Base-by-base conservation (phyloP, 2,329 filamentous ascomycete genomes). In the Penicillium sp. region DNA sequence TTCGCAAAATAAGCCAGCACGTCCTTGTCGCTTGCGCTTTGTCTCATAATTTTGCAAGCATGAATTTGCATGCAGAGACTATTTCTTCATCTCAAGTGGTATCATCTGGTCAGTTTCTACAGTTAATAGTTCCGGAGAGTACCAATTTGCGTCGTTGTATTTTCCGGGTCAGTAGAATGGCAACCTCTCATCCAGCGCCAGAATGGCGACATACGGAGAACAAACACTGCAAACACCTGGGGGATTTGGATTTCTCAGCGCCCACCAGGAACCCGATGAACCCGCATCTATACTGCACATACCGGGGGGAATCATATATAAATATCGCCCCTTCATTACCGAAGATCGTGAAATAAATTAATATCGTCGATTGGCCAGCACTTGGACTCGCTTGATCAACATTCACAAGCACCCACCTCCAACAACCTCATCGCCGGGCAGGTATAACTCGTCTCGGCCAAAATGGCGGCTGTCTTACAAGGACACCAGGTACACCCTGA, bases 161-260 rank as follows among this genome's bases (percentile, higher is more conserved):
- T 10, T 4, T 5, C 35, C 13, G 2, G 35, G 35, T 6, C 4
- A 1, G 35, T 14, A 0, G 14, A 16, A 7, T 38, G 19, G 11
- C 25, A 43, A 25, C 19, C 13, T 43, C 33, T 55, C 52, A 52
- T 30, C 28, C 33, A 1, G 16, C 28, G 4, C 14, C 2, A 16
- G 3, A 30, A 46, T 40, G 6, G 40, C 43, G 49, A 51, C 22
- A 54, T 30, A 5, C 54, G 25, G 33, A 26, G 58, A 62, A 46
- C 69, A 71, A 71, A 71, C 69, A 69, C 33, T 66, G 66, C 69
- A 71, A 71, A 71, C 69, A 70, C 68, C 16, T 22, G 3, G 43
- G 52, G 48, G 28, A 46, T 40, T 5, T 22, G 45, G 57, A 63
- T 60, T 61, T 63, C 63, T 60, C 63, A 62, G 58, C 60, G 52